Evolutionary conservation across 2,329 filamentous ascomycete species (phyloP).

Genomic region (Neophaeococcomyces mojaviensis): DNA sequence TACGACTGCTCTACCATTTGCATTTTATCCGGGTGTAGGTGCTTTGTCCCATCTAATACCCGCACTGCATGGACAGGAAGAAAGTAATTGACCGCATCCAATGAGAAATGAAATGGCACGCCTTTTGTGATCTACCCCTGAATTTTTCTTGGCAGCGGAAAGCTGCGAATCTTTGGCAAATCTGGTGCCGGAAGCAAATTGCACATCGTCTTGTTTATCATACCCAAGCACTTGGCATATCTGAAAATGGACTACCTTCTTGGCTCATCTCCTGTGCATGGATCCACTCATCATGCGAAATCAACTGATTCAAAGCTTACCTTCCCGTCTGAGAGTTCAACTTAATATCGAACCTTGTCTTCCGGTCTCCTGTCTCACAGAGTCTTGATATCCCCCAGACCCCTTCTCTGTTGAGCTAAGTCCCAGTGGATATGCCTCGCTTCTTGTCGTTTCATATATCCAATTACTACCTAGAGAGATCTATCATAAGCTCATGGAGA

Average conservation of each 20-base stretch:
- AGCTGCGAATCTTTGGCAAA: too few relatives aligned
- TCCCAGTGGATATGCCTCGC: neutral
- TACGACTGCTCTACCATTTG: too few relatives aligned
- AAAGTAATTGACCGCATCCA: too few relatives aligned
- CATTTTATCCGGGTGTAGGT: too few relatives aligned
- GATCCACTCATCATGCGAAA: neutral
- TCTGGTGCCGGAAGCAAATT: too few relatives aligned
- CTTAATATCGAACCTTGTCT: neutral
- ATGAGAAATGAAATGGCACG: too few relatives aligned
- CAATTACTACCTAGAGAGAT: neutral
- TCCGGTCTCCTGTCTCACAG: slow-evolving; percentile 8
- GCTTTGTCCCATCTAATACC: too few relatives aligned
- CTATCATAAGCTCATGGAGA: neutral
- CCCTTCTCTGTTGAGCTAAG: neutral
- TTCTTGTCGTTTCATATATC: neutral
- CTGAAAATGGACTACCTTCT: neutral
- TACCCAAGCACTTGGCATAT: neutral
- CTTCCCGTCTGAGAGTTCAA: neutral
- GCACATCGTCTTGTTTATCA: too few relatives aligned
- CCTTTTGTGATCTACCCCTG: too few relatives aligned
- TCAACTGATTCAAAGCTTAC: neutral
- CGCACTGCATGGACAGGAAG: too few relatives aligned
- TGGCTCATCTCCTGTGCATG: neutral
- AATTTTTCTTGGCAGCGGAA: too few relatives aligned
- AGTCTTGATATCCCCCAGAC: neutral